phyloP scores from a whole-genome alignment of 2,329 filamentous ascomycete genomes.

The Periglandula ipomoeae region DNA sequence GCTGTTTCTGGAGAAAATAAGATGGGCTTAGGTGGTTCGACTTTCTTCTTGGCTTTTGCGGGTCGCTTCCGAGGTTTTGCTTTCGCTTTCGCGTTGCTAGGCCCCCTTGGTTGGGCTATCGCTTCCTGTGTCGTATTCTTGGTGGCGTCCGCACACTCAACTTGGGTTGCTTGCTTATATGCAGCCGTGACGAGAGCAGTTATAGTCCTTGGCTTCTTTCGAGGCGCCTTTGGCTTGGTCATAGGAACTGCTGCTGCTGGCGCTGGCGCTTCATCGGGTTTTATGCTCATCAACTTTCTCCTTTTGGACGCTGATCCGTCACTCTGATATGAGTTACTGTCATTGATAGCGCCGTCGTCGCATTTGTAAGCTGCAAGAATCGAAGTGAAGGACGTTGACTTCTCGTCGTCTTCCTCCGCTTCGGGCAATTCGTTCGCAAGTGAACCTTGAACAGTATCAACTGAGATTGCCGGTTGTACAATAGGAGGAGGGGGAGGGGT shows the following conservation, averaged over 20 bases:
- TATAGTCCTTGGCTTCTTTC: slow-evolving; percentile 67
- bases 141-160: slow-evolving; percentile 15
- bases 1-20: slow-evolving; percentile 64
- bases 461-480: slow-evolving; percentile 22
- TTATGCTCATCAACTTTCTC: neutral
- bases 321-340: neutral
- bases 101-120: slow-evolving; percentile 9
- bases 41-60: slow-evolving; percentile 31
- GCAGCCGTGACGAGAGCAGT: slow-evolving; percentile 68
- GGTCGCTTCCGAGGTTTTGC: slow-evolving; percentile 22
- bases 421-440: slow-evolving; percentile 9
- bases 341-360: slow-evolving; percentile 12
- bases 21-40: slow-evolving; percentile 32
- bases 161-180: slow-evolving; percentile 36
- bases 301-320: neutral
- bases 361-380: slow-evolving; percentile 35
- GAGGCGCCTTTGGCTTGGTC: slow-evolving; percentile 39
- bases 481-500: slow-evolving; percentile 57
- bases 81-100: slow-evolving; percentile 23
- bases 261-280: slow-evolving; percentile 6
- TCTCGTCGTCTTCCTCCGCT: slow-evolving; percentile 5
- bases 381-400: slow-evolving; percentile 30
- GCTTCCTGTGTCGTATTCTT: neutral
- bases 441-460: slow-evolving; percentile 23
- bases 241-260: neutral